Evolutionary conservation across 2,329 filamentous ascomycete species (phyloP), one percentile per base, ranked within the genome.

Genomic region (Teratosphaeria pseudoeucalypti): DNA sequence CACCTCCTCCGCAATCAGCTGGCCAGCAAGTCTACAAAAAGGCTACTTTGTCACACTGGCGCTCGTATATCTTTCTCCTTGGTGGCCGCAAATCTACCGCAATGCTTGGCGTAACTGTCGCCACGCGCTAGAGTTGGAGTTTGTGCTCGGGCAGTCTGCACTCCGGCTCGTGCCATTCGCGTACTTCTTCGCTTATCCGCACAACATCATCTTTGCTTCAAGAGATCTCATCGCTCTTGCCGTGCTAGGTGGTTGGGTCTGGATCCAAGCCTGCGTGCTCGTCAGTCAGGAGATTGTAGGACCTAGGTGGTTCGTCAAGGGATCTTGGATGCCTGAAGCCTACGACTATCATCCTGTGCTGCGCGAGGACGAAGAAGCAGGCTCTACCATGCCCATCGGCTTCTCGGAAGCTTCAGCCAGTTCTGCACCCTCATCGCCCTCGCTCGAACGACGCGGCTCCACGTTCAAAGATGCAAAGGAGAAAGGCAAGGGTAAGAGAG

Each of bases 301-400:
- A 0, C 90, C 92, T 1, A 81, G 94, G n/a, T 92, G 94, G 76
- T 90, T 91, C 58, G 76, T 97, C 0, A 87, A 86, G 2, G 81
- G 83, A 53, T 81, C 82, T 56, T 86, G 84, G 84, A 82, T 81
- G 5, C 83, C 83, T 2, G 79, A 81, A 59, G 89, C 88, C 0
- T 99, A 95, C 82, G 92, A 99, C 70, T 99, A 99, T 72, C 92
- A 99, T 72, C 92, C 91, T 0, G 81, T 96, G 2, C 79, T 99
- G 26, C 84, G 90, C 32, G 89, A 91, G 68, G 91, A 95, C 63
- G 88, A 96, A 76, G 85, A 88, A 19, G 90, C 88, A 23, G 86
- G 85, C 1, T 78, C 78, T 1, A 75, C 96, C 63, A 49, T 49
- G 43, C 91, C 92, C 0, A 89, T 96, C 60, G 90, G 91, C 0